phyloP scores from a whole-genome alignment of 2,329 filamentous ascomycete genomes.

The Colletotrichum sp. region DNA sequence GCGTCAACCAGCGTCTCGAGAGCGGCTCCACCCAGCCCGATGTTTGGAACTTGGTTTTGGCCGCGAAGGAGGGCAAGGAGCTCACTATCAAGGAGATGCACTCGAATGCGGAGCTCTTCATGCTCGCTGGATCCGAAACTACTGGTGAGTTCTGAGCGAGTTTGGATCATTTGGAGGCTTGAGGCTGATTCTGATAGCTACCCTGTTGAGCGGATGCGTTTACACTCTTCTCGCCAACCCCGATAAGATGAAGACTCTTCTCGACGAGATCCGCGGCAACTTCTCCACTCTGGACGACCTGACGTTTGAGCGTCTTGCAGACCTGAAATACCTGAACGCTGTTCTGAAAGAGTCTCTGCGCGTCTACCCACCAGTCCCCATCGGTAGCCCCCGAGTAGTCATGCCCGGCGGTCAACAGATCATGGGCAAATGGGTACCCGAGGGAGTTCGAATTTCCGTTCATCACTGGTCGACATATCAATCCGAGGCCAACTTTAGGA shows the following conservation, averaged over 20 bases:
- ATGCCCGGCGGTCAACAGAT: slow-evolving; percentile 36
- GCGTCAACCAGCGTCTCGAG: slow-evolving; percentile 30
- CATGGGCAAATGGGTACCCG: slow-evolving; percentile 33
- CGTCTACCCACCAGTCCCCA: slow-evolving; percentile 36
- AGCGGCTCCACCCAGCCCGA: slow-evolving; percentile 28
- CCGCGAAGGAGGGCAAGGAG: slow-evolving; percentile 20
- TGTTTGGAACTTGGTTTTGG: slow-evolving; percentile 27
- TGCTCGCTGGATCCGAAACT: slow-evolving; percentile 37
- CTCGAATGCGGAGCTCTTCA: slow-evolving; percentile 23
- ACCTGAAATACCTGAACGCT: slow-evolving; percentile 42
- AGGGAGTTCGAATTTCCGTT: slow-evolving; percentile 31
- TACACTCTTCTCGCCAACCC: slow-evolving; percentile 35
- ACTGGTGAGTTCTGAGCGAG: too few relatives aligned
- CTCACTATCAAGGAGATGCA: slow-evolving; percentile 17
- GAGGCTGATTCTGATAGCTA: slow-evolving; percentile 31
- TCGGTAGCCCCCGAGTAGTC: slow-evolving; percentile 29
- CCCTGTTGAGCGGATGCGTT: slow-evolving; percentile 27
- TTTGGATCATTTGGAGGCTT: too few relatives aligned
- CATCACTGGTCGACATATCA: slow-evolving; percentile 49
- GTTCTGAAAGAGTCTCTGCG: slow-evolving; percentile 46
- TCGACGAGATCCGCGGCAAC: slow-evolving; percentile 38
- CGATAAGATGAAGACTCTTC: slow-evolving; percentile 31
- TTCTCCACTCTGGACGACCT: slow-evolving; percentile 41
- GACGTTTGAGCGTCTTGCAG: slow-evolving; percentile 29
- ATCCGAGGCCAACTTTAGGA: slow-evolving; percentile 44